A percentile compares a stretch with the other conserved stretches of the same genome.
phyloP scores from a whole-genome alignment of 2,329 filamentous ascomycete genomes.

The Stemphylium vesicarium region DNA sequence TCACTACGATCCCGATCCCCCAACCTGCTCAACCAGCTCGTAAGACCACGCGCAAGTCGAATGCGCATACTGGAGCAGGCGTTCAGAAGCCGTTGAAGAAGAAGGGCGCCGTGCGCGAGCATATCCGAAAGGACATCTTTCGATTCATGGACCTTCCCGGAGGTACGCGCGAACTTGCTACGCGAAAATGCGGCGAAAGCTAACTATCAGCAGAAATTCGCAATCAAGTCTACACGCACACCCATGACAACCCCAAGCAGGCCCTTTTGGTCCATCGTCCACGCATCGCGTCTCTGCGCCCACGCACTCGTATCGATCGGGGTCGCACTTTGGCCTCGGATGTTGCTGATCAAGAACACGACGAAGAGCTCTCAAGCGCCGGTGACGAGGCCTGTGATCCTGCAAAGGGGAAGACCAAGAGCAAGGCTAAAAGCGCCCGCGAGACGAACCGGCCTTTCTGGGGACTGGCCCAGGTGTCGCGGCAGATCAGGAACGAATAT shows the following conservation, averaged over 20 bases:
- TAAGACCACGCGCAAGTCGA: background rate
- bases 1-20: background rate
- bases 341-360: slow-evolving; percentile 17
- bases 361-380: slow-evolving; percentile 6
- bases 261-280: slow-evolving; percentile 35
- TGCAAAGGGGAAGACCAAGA: slow-evolving; percentile 5
- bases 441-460: slow-evolving; percentile 33
- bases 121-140: slow-evolving; percentile 7
- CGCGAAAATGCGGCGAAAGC: background rate
- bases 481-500: slow-evolving; percentile 34
- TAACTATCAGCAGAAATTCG: slow-evolving; percentile 32
- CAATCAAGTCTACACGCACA: slow-evolving; percentile 35
- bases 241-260: slow-evolving; percentile 17
- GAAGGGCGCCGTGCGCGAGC: background rate
- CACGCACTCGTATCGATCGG: slow-evolving; percentile 29
- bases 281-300: slow-evolving; percentile 31
- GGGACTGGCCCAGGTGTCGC: slow-evolving; percentile 36
- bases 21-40: background rate
- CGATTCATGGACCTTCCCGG: slow-evolving; percentile 32
- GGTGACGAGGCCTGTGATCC: background rate
- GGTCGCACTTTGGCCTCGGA: slow-evolving; percentile 23
- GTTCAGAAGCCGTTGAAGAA: slow-evolving; percentile 14
- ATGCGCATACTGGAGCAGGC: slow-evolving; percentile 12
- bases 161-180: slow-evolving; percentile 11
- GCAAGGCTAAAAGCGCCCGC: background rate